phyloP scores from a whole-genome alignment of 352 stramenopile genomes.

The Nothophytophthora sp. region DNA sequence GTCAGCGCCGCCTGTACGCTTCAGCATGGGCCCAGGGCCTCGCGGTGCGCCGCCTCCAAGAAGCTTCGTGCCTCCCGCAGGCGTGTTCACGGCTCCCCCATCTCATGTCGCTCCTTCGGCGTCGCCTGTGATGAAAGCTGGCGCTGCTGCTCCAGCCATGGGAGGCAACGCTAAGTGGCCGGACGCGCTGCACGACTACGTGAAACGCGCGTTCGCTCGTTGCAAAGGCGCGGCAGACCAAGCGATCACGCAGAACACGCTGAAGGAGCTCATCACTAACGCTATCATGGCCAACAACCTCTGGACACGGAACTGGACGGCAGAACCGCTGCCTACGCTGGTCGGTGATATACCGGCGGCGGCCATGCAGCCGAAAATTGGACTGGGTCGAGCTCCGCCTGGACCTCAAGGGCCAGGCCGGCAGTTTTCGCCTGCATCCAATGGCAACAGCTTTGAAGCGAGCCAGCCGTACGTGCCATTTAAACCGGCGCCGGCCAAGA shows the following conservation, averaged over 20 bases:
- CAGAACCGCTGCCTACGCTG: conserved; percentile 71
- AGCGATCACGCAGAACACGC: conserved; percentile 66
- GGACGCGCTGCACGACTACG: conserved; percentile 82
- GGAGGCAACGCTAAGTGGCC: conserved; percentile 75
- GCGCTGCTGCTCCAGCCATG: conserved; percentile 15
- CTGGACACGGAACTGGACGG: conserved; percentile 86
- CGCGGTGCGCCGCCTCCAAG: conserved; percentile 15
- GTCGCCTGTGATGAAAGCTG: no score
- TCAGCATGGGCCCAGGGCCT: conserved; percentile 29
- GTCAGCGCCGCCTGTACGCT: conserved; percentile 43
- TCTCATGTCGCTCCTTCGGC: conserved; percentile 10
- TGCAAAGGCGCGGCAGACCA: conserved; percentile 81
- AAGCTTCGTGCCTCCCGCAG: conserved; percentile 17
- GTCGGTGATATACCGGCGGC: conserved; percentile 42
- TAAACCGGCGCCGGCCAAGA: conserved; percentile 46
- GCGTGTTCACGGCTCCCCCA: conserved; percentile 7
- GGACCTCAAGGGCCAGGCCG: neutral
- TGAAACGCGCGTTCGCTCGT: conserved; percentile 82
- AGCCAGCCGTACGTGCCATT: conserved; percentile 49
- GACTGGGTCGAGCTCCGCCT: conserved; percentile 17
- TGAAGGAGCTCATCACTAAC: conserved; percentile 86
- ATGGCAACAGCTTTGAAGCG: conserved; percentile 24
- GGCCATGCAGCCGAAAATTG: conserved; percentile 25
- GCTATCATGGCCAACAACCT: conserved; percentile 84
- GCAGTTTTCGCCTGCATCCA: conserved; percentile 24